Percentiles rank a stretch among this genome's conserved stretches.
These are phyloP conservation scores for Begonia fuchsioides DNA, from an alignment of 306 rosid genomes.

Conservation along the genomic window DNA sequence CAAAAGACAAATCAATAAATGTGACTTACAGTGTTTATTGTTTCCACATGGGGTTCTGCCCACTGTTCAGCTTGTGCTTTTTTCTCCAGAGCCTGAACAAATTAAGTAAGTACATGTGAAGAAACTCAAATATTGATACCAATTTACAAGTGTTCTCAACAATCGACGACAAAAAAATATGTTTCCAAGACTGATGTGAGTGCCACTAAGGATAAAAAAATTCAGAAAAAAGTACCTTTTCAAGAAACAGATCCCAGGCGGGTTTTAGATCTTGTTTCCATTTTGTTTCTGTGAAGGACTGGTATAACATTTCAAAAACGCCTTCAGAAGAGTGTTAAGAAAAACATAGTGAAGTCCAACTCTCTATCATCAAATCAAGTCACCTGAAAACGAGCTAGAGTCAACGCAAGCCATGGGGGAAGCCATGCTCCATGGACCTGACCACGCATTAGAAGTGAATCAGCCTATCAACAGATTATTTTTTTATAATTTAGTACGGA, in stretches of 20 bases:
- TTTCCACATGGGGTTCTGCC: conserved; percentile 78
- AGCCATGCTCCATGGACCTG: conserved; percentile 87
- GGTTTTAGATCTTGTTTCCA: conserved; percentile 87
- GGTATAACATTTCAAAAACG: conserved; percentile 17
- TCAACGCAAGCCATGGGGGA: conserved; percentile 86
- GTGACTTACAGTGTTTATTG: conserved; percentile 57
- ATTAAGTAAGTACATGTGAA: conserved; percentile 10
- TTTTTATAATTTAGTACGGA: too few relatives aligned
- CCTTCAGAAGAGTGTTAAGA: conserved; percentile 5
- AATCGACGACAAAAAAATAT: too few relatives aligned
- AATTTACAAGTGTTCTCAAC: too few relatives aligned
- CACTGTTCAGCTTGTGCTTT: conserved; percentile 71
- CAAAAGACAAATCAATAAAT: too few relatives aligned
- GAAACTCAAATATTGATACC: too few relatives aligned
- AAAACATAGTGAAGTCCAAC: neutral
- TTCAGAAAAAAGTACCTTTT: conserved; percentile 46
- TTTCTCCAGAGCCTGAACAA: conserved; percentile 51
- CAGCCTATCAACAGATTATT: conserved; percentile 4
- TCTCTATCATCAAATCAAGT: conserved; percentile 1
- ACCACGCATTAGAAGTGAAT: conserved; percentile 18
- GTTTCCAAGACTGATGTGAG: too few relatives aligned
- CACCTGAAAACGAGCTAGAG: conserved; percentile 45
- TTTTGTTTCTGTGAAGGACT: conserved; percentile 36
- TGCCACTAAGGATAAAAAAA: too few relatives aligned
- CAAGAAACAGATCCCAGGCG: conserved; percentile 30